Base-by-base conservation (phyloP, 1,284 basidiomycete genomes). In the Hymenochaete sp. region DNA sequence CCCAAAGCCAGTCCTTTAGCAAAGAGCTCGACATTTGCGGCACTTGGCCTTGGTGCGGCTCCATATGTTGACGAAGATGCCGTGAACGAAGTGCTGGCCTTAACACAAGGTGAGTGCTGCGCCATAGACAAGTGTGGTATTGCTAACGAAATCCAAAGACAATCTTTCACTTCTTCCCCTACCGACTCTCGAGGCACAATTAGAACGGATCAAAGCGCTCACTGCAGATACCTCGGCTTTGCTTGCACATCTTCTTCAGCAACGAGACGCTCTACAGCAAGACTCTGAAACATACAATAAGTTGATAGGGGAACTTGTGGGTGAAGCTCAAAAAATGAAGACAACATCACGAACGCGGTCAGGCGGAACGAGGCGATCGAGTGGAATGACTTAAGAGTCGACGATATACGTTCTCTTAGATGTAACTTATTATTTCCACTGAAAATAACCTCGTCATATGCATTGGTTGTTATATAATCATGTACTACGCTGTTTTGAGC, bases 251-350 rank as follows among this genome's bases (percentile, higher is more conserved):
- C 66, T 90, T 18, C 66, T 93, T 45, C 90, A 95, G 63, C 74
- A 77, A 42, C 78, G 83, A 53, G 91, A 93, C 54, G 79, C 85
- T 18, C 66, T 92, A 53, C 80, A 85, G 55, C 88, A 93, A 61
- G 90, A 93, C 58, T 85, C 83, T 31, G 87, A 89, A 59, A 87
- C 79, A 31, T 89, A 89, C 58, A 88, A 89, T 60, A 77, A 75
- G 24, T 65, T 88, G 29, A 89, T 89, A 49, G 86, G 78, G 38
- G 86, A 85, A 58, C 65, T 89, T 42, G 83, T 89, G n/a, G 76
- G 75, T 39, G 83, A 88, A 59, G 86, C 86, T 22, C 84, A 87
- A 58, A 87, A 82, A 61, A 72, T 78, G 46, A 85, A 83, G 57
- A 74, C 75, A 3, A 74, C 75, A 7, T 21, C 47, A 8, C 51